Conservation (phyloP, 2,329 filamentous ascomycete genomes). For the Graphilbum sp. region DNA sequence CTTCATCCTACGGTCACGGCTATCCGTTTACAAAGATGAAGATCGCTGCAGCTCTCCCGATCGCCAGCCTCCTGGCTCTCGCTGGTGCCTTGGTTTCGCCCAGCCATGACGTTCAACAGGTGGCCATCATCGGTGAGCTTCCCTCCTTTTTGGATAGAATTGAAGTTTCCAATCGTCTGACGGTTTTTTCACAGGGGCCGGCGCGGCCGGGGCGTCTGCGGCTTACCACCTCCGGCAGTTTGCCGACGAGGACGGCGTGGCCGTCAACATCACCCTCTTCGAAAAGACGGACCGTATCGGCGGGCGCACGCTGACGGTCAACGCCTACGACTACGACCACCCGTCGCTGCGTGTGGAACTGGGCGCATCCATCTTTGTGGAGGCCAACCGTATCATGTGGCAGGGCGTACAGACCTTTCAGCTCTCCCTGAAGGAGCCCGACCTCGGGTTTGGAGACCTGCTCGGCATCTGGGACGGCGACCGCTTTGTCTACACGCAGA, state of each 20-base stretch:
- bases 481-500: conserved; percentile 51
- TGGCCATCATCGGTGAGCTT: conserved; percentile 15
- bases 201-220: conserved; percentile 71
- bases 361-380: conserved; percentile 82
- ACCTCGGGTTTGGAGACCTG: conserved; percentile 32
- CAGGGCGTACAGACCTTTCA: conserved; percentile 56
- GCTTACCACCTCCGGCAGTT: conserved; percentile 70
- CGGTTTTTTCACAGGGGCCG: conserved; percentile 47
- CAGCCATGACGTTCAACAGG: conserved; percentile 9
- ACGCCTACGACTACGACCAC: conserved; percentile 53
- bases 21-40: neutral
- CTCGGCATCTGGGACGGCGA: conserved; percentile 77
- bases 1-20: neutral
- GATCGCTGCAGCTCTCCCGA: neutral
- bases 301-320: conserved; percentile 72
- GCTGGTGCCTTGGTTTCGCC: neutral
- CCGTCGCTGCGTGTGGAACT: conserved; percentile 58
- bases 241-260: conserved; percentile 40
- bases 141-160: too few species aligned
- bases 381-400: conserved; percentile 67
- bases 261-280: conserved; percentile 71
- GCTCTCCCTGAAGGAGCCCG: conserved; percentile 37
- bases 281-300: conserved; percentile 66
- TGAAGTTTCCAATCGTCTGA: too few species aligned
- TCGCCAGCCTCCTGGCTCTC: neutral